These are phyloP conservation scores for Xylariales sp. DNA, from an alignment of 2,329 filamentous ascomycete genomes.

Conservation along the genomic window DNA sequence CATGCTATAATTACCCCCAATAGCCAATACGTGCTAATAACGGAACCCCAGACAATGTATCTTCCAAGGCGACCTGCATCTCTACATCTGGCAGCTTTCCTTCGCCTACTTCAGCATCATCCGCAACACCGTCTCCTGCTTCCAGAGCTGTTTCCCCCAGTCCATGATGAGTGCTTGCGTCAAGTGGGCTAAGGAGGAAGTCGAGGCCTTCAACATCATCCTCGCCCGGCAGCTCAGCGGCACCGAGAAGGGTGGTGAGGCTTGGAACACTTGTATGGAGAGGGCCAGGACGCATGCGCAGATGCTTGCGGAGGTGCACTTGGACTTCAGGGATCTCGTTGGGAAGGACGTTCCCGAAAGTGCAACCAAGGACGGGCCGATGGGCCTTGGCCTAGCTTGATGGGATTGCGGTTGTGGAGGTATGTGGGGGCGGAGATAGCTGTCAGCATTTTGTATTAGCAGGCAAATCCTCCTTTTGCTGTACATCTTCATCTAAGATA, in stretches of 20 bases:
- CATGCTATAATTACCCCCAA: neutral
- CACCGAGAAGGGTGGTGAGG: slow-evolving; percentile 67
- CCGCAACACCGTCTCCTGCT: slow-evolving; percentile 85
- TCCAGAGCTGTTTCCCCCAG: slow-evolving; percentile 80
- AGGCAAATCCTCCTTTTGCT: too few species aligned
- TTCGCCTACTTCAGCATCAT: slow-evolving; percentile 95
- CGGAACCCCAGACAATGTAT: slow-evolving; percentile 69
- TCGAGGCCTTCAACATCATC: slow-evolving; percentile 84
- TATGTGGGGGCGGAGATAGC: too few species aligned
- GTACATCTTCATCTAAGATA: too few species aligned
- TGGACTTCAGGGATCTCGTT: slow-evolving; percentile 84
- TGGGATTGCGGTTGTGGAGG: neutral
- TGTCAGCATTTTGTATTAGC: too few species aligned
- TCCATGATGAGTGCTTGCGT: slow-evolving; percentile 91
- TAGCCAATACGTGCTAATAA: slow-evolving; percentile 16
- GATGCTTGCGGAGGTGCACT: slow-evolving; percentile 76
- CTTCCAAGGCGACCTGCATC: slow-evolving; percentile 87
- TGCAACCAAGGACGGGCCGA: slow-evolving; percentile 12
- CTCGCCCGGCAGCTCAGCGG: slow-evolving; percentile 82
- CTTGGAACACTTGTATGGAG: slow-evolving; percentile 80
- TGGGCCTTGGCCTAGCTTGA: slow-evolving; percentile 2
- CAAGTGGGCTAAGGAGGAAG: slow-evolving; percentile 95
- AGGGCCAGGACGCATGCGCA: slow-evolving; percentile 75
- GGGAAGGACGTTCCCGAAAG: slow-evolving; percentile 48
- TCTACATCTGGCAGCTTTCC: slow-evolving; percentile 92